Percentiles rank a stretch among this genome's conserved stretches.
These are phyloP conservation scores for Vicia sativa DNA, from an alignment of 306 rosid species.

Conservation along the genomic window DNA sequence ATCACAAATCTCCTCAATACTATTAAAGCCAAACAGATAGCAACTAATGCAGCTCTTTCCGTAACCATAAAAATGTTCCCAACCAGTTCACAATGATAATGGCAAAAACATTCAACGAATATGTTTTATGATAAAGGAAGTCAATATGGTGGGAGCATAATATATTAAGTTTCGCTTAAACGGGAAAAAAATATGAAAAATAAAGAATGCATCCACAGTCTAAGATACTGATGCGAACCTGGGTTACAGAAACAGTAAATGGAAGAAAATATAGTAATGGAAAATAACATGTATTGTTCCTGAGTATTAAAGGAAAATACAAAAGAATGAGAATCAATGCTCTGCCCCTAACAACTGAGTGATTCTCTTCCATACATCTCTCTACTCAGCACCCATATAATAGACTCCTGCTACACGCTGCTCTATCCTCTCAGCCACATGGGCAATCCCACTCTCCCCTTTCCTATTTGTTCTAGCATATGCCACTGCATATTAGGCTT, in stretches of 20 bases:
- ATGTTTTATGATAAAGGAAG: slow-evolving; percentile 5
- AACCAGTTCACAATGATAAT: slow-evolving; percentile 22
- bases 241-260: neutral
- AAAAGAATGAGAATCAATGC: neutral
- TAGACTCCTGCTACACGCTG: neutral
- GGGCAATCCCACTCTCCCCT: neutral
- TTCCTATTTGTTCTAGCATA: neutral
- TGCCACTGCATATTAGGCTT: neutral
- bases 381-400: neutral
- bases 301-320: neutral
- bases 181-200: slow-evolving; percentile 13
- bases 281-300: neutral
- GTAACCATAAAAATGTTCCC: slow-evolving; percentile 28
- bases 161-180: slow-evolving; percentile 5
- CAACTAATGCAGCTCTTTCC: slow-evolving; percentile 29
- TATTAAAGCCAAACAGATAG: slow-evolving; percentile 22
- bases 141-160: slow-evolving; percentile 1
- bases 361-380: neutral
- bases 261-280: neutral
- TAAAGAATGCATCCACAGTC: slow-evolving; percentile 18
- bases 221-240: neutral
- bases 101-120: slow-evolving; percentile 33
- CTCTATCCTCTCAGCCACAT: neutral
- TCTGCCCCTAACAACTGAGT: neutral
- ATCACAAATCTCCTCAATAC: slow-evolving; percentile 27